Base-by-base conservation (phyloP, 1,284 basidiomycete genomes). In the Peniophora sp. region DNA sequence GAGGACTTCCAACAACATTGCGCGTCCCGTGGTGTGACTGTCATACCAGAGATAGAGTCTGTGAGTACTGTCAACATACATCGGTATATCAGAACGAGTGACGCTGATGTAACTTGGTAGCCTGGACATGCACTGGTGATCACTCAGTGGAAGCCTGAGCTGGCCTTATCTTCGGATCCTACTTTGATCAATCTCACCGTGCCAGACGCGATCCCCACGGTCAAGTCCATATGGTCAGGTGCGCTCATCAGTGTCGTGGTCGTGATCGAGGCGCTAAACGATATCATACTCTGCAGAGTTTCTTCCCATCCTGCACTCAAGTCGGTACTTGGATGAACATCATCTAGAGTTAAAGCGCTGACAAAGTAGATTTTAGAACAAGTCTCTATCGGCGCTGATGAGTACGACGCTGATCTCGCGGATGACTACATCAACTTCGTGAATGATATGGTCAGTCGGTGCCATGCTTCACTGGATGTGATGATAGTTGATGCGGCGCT, bases 111-210 rank as follows among this genome's bases (percentile, higher is more conserved):
- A 53, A 47, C 47, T n/a, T 41, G 8, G 48, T 47, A 65, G 61
- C 64, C 66, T 18, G 67, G 65, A 0, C 68, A 68, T 54, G 65
- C 67, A 3, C 55, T 68, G 45, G 66, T 68, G 24, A 66, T 69
- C 48, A 62, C 62, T 6, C 66, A 69, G 48, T 68, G 69, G 69
- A 70, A 69, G 51, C 68, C 69, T 1, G 58, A 70, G 49, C 59
- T 69, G n/a, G 66, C 62, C 55, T 56, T 67, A 46, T 42, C 35
- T 54, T 60, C 44, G 41, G 61, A 55, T 58, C 63, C 51, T 55
- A 69, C 58, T 54, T 59, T 57, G 32, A 60, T 71, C 14, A 70
- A 70, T 50, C 64, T 67, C 52, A 60, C 66, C 39, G 45, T 60
- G 41, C 61, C 62, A 2, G 63, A 63, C 8, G 62, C 63, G 10